These are phyloP conservation scores for Saturnispora zaruensis DNA, from an alignment of 805 yeast species.

Conservation along the genomic window DNA sequence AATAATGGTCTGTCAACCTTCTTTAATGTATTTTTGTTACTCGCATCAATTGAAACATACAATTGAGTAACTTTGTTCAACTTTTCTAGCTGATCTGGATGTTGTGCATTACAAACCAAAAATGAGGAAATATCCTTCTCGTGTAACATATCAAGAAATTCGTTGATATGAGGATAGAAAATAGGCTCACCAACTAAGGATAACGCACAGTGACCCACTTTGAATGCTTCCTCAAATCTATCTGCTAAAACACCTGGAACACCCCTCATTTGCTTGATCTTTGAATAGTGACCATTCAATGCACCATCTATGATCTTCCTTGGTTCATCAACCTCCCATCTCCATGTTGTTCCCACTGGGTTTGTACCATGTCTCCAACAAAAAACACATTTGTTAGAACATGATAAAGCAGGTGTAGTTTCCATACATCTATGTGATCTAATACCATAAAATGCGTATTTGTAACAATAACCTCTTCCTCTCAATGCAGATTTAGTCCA, in stretches of 20 bases:
- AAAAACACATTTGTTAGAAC: conserved; percentile 91
- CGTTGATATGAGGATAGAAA: conserved; percentile 84
- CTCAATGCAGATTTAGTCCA: conserved; percentile 94
- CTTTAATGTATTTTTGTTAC: conserved; percentile 72
- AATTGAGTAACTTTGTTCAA: conserved; percentile 78
- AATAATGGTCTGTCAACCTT: conserved; percentile 83
- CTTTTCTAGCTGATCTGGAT: conserved; percentile 70
- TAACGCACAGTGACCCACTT: conserved; percentile 83
- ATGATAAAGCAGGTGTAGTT: conserved; percentile 86
- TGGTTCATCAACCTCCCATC: conserved; percentile 93
- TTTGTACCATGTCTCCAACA: conserved; percentile 98
- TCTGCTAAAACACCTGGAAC: conserved; percentile 91
- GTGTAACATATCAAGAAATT: conserved; percentile 73
- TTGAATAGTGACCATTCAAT: conserved; percentile 77
- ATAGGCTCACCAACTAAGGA: conserved; percentile 94
- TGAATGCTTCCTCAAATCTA: conserved; percentile 83
- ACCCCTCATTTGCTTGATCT: conserved; percentile 90
- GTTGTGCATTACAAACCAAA: conserved; percentile 92
- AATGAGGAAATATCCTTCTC: conserved; percentile 75
- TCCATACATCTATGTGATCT: conserved; percentile 91
- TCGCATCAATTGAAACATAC: conserved; percentile 89
- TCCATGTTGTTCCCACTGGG: conserved; percentile 93
- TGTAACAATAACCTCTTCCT: conserved; percentile 92
- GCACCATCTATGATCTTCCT: conserved; percentile 80
- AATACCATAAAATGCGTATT: conserved; percentile 86